Base-by-base conservation (phyloP, 441 rosid genomes). In the Lagerstroemia fauriei region DNA sequence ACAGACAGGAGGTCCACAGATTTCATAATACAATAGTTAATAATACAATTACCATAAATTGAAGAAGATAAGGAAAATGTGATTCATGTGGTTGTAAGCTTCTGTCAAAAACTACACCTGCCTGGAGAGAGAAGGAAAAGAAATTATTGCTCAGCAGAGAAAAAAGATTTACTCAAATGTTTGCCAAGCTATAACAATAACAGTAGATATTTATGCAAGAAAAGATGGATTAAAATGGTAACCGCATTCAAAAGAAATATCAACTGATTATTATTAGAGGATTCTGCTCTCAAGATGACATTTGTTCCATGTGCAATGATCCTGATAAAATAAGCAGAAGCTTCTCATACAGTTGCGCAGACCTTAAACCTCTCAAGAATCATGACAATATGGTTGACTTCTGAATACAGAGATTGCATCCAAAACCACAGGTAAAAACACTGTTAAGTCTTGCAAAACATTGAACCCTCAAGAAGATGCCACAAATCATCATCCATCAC, bases 1-100 rank as follows among this genome's bases (percentile, higher is more conserved):
- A 73, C 59, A 48, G 44, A 74, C 22, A 50, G 68, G 59, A 50
- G 68, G 59, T 70, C 47, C 31, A 47, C 31, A 78, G 34, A 65
- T 61, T 32, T 0, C 46, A 76, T 75, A 41, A 76, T 53, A 27
- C 61, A 76, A 77, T 59, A 63, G 44, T 31, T 1, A 69, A 0
- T 31, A 17, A 17, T 14, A 47, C 51, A 80, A 46, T 88, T 89
- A 96, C 98, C 96, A 94, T 79, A 92, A 96, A 95, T 86, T 96
- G 98, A 82, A 96, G 98, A 84, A 96, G 79, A 86, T 90, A 96
- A 80, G 98, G 97, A 81, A 94, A 91, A 85, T 96, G 99, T 20
- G 99, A 91, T 90, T 96, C 99, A 85, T 93, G 92, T 74, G 99
- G 98, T 91, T 95, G 98, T 88, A 94, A 86, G 83, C 89, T 83